Conservation (phyloP, 2,329 filamentous ascomycete species). For the Polychaeton citri region DNA sequence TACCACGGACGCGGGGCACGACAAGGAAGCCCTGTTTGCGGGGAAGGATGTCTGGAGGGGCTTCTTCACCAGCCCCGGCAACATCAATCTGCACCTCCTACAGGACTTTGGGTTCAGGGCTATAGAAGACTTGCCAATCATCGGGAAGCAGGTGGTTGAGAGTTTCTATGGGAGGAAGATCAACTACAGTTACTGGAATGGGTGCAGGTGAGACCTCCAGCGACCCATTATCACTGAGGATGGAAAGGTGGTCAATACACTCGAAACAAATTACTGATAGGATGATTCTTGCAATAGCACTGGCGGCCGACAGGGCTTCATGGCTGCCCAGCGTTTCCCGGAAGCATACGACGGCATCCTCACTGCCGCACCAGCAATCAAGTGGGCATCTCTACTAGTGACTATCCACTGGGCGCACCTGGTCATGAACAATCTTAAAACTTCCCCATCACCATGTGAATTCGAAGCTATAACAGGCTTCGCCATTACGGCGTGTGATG, state of each 20-base stretch:
- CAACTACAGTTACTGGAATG: conserved; percentile 24
- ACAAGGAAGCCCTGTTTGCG: not conserved
- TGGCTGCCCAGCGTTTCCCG: conserved; percentile 25
- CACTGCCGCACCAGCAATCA: conserved; percentile 26
- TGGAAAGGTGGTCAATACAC: no score
- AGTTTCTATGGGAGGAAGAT: conserved; percentile 20
- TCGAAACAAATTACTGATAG: no score
- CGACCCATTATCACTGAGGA: no score
- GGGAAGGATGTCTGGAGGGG: not conserved
- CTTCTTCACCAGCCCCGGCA: conserved; percentile 18
- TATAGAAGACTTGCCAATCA: conserved; percentile 21
- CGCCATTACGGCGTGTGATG: conserved; percentile 24
- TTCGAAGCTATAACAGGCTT: conserved; percentile 22
- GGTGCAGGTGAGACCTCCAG: conserved; percentile 23
- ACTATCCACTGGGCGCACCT: conserved; percentile 18
- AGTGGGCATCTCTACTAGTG: conserved; percentile 20
- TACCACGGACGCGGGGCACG: conserved; percentile 16
- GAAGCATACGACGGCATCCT: conserved; percentile 27
- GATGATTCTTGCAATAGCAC: no score
- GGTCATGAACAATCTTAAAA: conserved; percentile 17
- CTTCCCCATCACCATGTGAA: conserved; percentile 21
- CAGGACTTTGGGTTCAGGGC: conserved; percentile 22
- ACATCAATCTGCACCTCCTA: conserved; percentile 21
- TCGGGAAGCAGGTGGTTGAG: conserved; percentile 18
- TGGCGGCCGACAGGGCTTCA: conserved; percentile 25